Evolutionary conservation across 2,329 filamentous ascomycete genomes (phyloP).

Genomic region (Xylaria sp.): DNA sequence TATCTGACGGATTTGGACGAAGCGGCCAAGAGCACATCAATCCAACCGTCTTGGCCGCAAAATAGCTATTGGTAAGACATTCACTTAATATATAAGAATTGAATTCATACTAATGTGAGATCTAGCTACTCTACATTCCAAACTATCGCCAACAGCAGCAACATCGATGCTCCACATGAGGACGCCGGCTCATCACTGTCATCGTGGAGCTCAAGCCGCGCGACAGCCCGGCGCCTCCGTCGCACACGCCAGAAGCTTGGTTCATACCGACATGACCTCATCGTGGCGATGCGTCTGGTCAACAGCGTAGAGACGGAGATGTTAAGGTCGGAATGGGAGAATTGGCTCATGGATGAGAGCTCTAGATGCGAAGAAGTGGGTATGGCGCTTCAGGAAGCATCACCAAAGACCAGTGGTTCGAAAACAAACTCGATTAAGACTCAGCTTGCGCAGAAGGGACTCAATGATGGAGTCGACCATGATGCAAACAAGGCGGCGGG

Average conservation of each 20-base stretch:
- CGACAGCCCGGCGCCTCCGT: slow-evolving; percentile 73
- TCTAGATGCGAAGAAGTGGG: slow-evolving; percentile 74
- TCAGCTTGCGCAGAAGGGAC: slow-evolving; percentile 48
- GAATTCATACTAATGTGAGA: slow-evolving; percentile 21
- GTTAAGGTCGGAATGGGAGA: slow-evolving; percentile 88
- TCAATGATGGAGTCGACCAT: slow-evolving; percentile 32
- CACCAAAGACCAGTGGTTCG: slow-evolving; percentile 14
- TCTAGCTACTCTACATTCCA: slow-evolving; percentile 70
- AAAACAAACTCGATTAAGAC: slow-evolving; percentile 22
- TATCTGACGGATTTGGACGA: slow-evolving; percentile 84
- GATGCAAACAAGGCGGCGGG: slow-evolving; percentile 33
- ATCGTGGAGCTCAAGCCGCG: slow-evolving; percentile 59
- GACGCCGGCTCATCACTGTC: slow-evolving; percentile 59
- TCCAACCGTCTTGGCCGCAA: slow-evolving; percentile 51
- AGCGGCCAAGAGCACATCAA: slow-evolving; percentile 56
- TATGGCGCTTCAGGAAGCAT: slow-evolving; percentile 53
- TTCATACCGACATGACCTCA: slow-evolving; percentile 84
- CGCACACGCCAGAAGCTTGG: slow-evolving; percentile 86
- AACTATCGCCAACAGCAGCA: slow-evolving; percentile 65
- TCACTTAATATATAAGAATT: not conserved
- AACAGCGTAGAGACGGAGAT: slow-evolving; percentile 91
- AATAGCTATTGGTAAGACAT: slow-evolving; percentile 62
- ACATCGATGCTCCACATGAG: slow-evolving; percentile 67
- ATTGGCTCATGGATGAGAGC: slow-evolving; percentile 86
- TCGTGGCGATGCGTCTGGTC: slow-evolving; percentile 89